These are phyloP conservation scores for Oryza coarctata DNA, from an alignment of 176 grass and related monocot genomes.

Conservation along the genomic window DNA sequence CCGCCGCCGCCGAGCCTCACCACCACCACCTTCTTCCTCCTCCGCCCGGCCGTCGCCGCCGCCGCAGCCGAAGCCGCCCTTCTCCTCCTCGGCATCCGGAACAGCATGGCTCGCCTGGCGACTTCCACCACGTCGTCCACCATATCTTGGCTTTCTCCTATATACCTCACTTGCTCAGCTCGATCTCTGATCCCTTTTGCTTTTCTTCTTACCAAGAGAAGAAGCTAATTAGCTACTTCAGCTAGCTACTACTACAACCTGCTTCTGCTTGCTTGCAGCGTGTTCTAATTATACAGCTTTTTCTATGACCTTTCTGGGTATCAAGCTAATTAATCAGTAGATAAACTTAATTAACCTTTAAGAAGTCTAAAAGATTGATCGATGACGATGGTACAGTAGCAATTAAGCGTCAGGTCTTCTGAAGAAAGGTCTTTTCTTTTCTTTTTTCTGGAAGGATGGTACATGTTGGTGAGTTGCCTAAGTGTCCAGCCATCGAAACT, in stretches of 20 bases:
- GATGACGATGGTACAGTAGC: background rate
- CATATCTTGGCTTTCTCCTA: background rate
- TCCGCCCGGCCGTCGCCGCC: background rate
- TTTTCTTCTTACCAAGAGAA: background rate
- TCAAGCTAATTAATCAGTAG: background rate
- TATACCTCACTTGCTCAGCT: background rate
- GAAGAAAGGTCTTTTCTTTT: slow-evolving; percentile 16
- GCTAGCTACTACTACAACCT: too few relatives aligned
- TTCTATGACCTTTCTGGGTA: background rate
- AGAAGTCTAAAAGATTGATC: background rate
- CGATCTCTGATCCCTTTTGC: background rate
- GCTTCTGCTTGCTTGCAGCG: background rate
- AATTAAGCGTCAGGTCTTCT: background rate
- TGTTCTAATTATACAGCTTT: slow-evolving; percentile 13
- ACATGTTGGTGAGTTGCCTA: background rate
- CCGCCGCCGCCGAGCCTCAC: slow-evolving; percentile 39
- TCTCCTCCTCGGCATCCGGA: slow-evolving; percentile 20
- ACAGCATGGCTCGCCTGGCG: slow-evolving; percentile 12
- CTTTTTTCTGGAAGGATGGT: slow-evolving; percentile 14
- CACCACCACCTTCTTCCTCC: slow-evolving; percentile 47
- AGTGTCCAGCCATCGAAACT: too few relatives aligned
- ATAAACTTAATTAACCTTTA: background rate
- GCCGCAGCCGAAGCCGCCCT: background rate
- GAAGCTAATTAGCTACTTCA: background rate
- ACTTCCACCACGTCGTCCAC: background rate